Percentiles rank a stretch among this genome's conserved stretches.
phyloP scores from a whole-genome alignment of 2,329 filamentous ascomycete species.

The Cordyceps cateniannulata region DNA sequence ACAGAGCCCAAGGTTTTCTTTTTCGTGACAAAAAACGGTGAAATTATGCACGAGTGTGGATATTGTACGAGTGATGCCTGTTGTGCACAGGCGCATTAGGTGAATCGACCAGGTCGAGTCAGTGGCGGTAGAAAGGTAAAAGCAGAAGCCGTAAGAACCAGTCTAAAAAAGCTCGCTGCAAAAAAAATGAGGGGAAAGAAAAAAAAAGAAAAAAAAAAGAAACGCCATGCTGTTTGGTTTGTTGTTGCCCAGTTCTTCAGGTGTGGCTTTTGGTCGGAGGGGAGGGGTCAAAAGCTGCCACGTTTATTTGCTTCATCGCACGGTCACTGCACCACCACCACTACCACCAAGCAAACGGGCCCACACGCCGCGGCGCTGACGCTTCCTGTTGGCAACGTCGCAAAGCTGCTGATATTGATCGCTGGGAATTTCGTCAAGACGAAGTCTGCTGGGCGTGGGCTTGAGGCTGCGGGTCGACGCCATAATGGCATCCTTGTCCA shows the following conservation, averaged over 20 bases:
- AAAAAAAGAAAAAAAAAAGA: background rate
- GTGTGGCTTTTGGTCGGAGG: constrained; percentile 18
- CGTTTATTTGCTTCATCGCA: constrained; percentile 25
- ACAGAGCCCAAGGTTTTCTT: background rate
- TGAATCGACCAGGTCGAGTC: background rate
- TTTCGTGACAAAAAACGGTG: constrained; percentile 1
- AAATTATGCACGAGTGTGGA: constrained; percentile 1
- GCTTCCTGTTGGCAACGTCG: constrained; percentile 41
- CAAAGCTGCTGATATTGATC: constrained; percentile 47
- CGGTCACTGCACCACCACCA: constrained; percentile 31
- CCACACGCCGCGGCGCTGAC: constrained; percentile 45
- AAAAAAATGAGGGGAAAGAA: background rate
- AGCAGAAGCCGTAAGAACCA: constrained; percentile 9
- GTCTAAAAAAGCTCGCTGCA: constrained; percentile 5
- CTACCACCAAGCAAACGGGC: constrained; percentile 44
- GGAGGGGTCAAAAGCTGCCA: constrained; percentile 15
- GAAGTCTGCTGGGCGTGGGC: constrained; percentile 27
- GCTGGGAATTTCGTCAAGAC: constrained; percentile 50
- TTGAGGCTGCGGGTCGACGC: constrained; percentile 28
- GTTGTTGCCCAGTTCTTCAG: background rate
- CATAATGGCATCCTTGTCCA: constrained; percentile 26
- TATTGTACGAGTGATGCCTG: constrained; percentile 7
- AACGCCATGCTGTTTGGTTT: constrained; percentile 9
- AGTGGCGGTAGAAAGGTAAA: background rate
- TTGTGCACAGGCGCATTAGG: constrained; percentile 11